Evolutionary conservation across 2,329 filamentous ascomycete genomes (phyloP).

Genomic region (Cadophora sp.): DNA sequence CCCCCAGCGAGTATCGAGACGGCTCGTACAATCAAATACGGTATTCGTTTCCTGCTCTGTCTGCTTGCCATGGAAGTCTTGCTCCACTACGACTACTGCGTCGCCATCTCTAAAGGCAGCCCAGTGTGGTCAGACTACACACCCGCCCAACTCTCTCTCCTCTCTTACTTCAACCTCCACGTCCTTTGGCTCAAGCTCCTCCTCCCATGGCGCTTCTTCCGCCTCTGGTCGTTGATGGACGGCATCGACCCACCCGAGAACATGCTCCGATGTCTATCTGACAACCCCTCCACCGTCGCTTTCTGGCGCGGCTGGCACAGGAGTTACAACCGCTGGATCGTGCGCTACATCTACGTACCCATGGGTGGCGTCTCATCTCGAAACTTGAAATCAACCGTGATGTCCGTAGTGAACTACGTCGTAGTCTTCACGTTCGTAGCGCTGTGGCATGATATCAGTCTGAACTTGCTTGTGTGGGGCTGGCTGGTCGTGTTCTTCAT

Average conservation of each 20-base stretch:
- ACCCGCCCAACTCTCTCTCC: constrained; percentile 83
- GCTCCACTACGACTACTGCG: constrained; percentile 90
- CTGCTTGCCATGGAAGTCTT: constrained; percentile 90
- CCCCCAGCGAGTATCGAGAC: constrained; percentile 72
- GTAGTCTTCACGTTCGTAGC: constrained; percentile 96
- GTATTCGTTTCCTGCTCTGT: constrained; percentile 78
- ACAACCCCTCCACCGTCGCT: constrained; percentile 88
- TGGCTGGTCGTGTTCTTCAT: constrained; percentile 97
- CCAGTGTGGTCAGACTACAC: constrained; percentile 86
- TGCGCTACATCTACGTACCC: constrained; percentile 93
- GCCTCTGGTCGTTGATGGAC: constrained; percentile 91
- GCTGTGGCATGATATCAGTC: constrained; percentile 96
- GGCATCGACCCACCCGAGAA: constrained; percentile 96
- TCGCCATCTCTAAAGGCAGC: constrained; percentile 84
- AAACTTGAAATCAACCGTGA: constrained; percentile 54
- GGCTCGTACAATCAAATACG: constrained; percentile 79
- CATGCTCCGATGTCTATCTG: constrained; percentile 94
- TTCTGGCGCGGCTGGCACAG: constrained; percentile 99
- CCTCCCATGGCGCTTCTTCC: constrained; percentile 97
- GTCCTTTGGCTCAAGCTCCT: constrained; percentile 98
- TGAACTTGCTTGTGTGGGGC: constrained; percentile 91
- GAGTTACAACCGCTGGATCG: constrained; percentile 91
- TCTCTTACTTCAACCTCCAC: constrained; percentile 95
- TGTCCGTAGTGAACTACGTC: constrained; percentile 77
- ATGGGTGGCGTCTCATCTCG: constrained; percentile 73